Conservation (phyloP, 768 basidiomycete genomes). For the Lentinula aciculospora region DNA sequence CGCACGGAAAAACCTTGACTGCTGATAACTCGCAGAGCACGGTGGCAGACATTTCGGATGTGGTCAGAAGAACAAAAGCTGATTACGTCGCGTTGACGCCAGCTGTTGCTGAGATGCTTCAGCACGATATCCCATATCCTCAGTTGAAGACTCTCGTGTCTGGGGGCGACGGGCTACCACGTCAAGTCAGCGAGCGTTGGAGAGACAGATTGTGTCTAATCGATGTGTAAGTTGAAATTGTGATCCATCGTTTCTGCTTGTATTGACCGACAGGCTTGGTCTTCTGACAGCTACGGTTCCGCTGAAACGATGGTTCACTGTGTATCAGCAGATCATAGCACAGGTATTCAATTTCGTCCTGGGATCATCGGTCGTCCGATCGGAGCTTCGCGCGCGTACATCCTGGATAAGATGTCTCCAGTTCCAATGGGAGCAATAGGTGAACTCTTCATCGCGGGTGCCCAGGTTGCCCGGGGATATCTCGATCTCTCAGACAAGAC, state of each 20-base stretch:
- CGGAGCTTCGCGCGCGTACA: not conserved
- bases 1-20: conserved; percentile 18
- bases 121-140: not conserved
- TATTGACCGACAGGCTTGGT: not conserved
- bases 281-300: not conserved
- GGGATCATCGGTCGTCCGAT: conserved; percentile 2
- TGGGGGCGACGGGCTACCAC: not conserved
- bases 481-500: conserved; percentile 21
- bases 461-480: conserved; percentile 19
- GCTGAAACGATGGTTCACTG: conserved; percentile 6
- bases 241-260: not conserved
- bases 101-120: not conserved
- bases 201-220: not conserved
- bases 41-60: not conserved
- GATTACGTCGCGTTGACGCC: not conserved
- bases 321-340: conserved; percentile 15
- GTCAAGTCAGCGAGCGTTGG: not conserved
- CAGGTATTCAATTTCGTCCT: conserved; percentile 8
- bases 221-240: not conserved
- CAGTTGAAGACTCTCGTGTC: not conserved
- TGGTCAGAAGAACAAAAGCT: not conserved
- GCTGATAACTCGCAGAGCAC: conserved; percentile 3
- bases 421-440: conserved; percentile 13
- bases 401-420: not conserved
- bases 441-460: conserved; percentile 18